Percentiles rank a stretch among this genome's conserved stretches.
Conservation (phyloP, 2,329 filamentous ascomycete genomes). For the Cladophialophora psammophila region DNA sequence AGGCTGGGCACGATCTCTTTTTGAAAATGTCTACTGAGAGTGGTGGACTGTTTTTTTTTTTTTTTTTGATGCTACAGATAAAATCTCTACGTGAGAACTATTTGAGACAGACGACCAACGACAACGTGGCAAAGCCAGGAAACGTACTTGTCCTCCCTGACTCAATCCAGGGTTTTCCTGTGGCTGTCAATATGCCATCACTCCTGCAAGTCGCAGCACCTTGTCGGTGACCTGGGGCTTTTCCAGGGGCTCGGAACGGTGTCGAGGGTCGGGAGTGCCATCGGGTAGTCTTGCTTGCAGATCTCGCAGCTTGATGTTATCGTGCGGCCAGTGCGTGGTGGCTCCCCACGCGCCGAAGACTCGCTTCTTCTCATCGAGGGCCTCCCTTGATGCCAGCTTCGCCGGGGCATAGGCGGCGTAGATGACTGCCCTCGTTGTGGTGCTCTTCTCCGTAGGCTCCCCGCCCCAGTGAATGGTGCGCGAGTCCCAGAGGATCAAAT, state of each 20-base stretch:
- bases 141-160: no score
- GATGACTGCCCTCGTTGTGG: slow-evolving; percentile 48
- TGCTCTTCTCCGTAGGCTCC: slow-evolving; percentile 45
- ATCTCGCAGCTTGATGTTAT: slow-evolving; percentile 45
- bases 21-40: no score
- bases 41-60: no score
- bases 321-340: slow-evolving; percentile 52
- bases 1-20: no score
- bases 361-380: slow-evolving; percentile 45
- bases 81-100: neutral
- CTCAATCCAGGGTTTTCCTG: no score
- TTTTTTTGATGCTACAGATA: no score
- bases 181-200: slow-evolving; percentile 37
- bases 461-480: slow-evolving; percentile 56
- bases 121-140: no score
- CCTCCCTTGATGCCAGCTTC: slow-evolving; percentile 47
- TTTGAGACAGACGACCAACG: neutral
- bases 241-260: slow-evolving; percentile 50
- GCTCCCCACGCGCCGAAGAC: slow-evolving; percentile 47
- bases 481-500: slow-evolving; percentile 57
- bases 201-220: slow-evolving; percentile 48
- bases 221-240: slow-evolving; percentile 48
- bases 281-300: slow-evolving; percentile 38
- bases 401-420: slow-evolving; percentile 51
- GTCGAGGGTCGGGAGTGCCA: slow-evolving; percentile 47